Conservation (phyloP, 2,329 filamentous ascomycete species). For the Diaporthe nobilis region DNA sequence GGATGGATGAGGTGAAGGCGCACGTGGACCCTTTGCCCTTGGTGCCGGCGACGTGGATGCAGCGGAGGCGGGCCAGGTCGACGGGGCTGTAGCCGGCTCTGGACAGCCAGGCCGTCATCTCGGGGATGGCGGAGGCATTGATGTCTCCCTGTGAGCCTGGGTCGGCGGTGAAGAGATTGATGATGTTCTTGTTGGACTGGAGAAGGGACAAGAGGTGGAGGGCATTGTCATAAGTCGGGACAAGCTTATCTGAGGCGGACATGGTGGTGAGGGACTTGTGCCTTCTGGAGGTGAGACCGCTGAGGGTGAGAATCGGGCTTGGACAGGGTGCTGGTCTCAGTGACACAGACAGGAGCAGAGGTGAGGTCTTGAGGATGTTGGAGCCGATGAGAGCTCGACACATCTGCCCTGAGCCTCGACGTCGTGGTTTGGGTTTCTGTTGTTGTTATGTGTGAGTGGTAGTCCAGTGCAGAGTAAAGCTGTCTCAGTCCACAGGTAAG, state of each 20-base stretch:
- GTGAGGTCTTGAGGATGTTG: constrained; percentile 1
- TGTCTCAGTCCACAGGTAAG: neutral
- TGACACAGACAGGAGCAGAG: constrained; percentile 1
- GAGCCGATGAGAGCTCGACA: constrained; percentile 13
- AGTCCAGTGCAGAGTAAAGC: neutral
- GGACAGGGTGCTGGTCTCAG: neutral
- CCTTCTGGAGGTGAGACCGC: neutral
- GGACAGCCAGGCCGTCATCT: constrained; percentile 83
- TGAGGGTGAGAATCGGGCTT: neutral
- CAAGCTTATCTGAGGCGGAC: constrained; percentile 44
- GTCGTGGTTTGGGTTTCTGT: neutral
- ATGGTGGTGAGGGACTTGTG: constrained; percentile 22
- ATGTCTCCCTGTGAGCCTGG: constrained; percentile 65
- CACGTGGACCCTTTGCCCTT: constrained; percentile 95
- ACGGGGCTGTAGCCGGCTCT: constrained; percentile 78
- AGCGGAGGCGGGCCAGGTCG: constrained; percentile 60
- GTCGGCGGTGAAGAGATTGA: constrained; percentile 60
- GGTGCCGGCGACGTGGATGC: constrained; percentile 90
- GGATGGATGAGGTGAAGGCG: constrained; percentile 84
- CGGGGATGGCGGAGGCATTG: constrained; percentile 83
- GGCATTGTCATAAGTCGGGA: constrained; percentile 73
- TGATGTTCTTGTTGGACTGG: constrained; percentile 82
- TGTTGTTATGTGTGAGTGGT: neutral
- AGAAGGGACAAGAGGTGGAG: constrained; percentile 81
- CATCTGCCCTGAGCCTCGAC: constrained; percentile 27